Evolutionary conservation across 225 moss, liverwort and hornwort genomes (phyloP), one percentile per base, ranked within the genome.

Genomic region (Polytrichum formosum): DNA sequence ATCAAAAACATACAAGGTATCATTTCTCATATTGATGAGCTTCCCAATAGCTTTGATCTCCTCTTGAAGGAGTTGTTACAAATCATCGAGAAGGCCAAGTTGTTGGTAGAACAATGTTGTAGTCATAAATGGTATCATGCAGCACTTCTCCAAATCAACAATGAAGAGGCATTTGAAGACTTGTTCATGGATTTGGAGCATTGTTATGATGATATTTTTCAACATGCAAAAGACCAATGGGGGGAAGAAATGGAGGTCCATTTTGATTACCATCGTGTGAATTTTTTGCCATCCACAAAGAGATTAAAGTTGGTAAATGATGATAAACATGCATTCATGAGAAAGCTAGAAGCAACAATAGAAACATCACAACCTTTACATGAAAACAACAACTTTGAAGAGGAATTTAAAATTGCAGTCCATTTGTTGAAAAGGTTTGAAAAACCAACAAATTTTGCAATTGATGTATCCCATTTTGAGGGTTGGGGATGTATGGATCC

Each of bases 141-240:
- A 5, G 53, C 71, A 53, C 54, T 67, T 6, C 67, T 31, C 30
- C 71, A 77, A 61, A 67, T 67, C 53, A 58, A 67, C 53, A 72
- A 77, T 25, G 67, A 67, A 26, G 71, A 31, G 31, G 62, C 71
- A 66, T 77, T 77, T 20, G 66, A 71, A 30, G 71, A 66, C 60
- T 59, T 77, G 4, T 66, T 77, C 1, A 18, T 72, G 29, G 67
- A 67, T n/a, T 18, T 67, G 21, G 61, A 53, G 23, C 55, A 54
- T 53, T 67, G 67, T 55, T 71, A 77, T 60, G 53, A 33, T 20
- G 61, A 59, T 5, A 72, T 72, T 23, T 67, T 29, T 8, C 53
- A 62, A 54, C 55, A 72, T 28, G 67, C 71, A 29, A 56, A 64
- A 33, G 33, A 54, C 29, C 29, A 29, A 29, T 6, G 1, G 6